Percentiles rank a stretch among this genome's conserved stretches.
phyloP scores from a whole-genome alignment of 139 green algal genomes.

The Volvox africanus region DNA sequence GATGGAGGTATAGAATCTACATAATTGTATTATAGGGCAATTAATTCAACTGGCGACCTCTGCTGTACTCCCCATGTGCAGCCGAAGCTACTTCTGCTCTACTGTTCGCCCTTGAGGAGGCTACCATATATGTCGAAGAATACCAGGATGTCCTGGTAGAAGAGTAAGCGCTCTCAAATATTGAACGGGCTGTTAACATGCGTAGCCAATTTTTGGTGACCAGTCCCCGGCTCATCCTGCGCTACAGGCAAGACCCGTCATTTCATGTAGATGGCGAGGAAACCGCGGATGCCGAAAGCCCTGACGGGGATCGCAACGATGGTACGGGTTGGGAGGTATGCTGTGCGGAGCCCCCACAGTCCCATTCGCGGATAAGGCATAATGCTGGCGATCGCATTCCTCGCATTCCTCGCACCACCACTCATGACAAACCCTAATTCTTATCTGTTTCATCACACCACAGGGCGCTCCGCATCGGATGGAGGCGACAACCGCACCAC shows the following conservation, averaged over 20 bases:
- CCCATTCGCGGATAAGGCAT: too few relatives aligned
- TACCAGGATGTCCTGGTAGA: constrained; percentile 53
- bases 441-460: not conserved
- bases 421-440: not conserved
- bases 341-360: too few relatives aligned
- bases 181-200: not conserved
- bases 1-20: constrained; percentile 54
- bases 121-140: constrained; percentile 62
- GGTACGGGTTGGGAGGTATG: not conserved
- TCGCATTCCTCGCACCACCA: not conserved
- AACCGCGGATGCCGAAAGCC: not conserved
- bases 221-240: not conserved
- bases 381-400: not conserved
- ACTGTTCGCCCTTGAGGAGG: constrained; percentile 54
- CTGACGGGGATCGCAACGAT: not conserved
- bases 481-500: not conserved
- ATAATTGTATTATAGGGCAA: not conserved
- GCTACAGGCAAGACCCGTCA: not conserved
- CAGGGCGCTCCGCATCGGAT: not conserved
- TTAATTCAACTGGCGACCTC: not conserved
- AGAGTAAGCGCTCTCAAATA: not conserved
- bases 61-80: not conserved
- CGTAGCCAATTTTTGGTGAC: not conserved
- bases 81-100: constrained; percentile 41
- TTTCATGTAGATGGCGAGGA: not conserved